Evolutionary conservation across 2,329 filamentous ascomycete genomes (phyloP).

Genomic region (Talaromyces sp.): DNA sequence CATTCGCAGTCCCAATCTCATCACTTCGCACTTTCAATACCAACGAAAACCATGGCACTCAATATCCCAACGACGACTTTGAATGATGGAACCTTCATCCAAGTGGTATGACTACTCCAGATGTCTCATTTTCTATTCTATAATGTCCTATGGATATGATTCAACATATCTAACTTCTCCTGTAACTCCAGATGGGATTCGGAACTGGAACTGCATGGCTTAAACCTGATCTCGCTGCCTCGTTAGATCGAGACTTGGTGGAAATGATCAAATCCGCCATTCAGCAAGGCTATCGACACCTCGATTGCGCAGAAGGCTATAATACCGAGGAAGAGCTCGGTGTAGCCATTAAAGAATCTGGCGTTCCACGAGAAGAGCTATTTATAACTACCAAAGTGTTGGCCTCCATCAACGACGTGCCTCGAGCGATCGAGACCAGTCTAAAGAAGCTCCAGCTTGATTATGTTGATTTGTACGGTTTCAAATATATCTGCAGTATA

Average conservation of each 20-base stretch:
- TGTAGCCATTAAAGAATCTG: not conserved
- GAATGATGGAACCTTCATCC: too few species aligned
- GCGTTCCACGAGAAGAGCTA: not conserved
- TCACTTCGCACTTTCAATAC: too few species aligned
- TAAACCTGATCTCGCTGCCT: not conserved
- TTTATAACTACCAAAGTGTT: not conserved
- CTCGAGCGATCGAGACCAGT: not conserved
- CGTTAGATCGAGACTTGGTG: not conserved
- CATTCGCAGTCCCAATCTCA: too few species aligned
- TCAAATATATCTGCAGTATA: too few species aligned
- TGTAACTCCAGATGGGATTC: not conserved
- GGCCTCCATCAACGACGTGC: not conserved
- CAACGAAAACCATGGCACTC: too few species aligned
- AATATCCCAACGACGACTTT: too few species aligned
- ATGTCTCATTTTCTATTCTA: too few species aligned
- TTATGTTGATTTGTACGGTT: not conserved
- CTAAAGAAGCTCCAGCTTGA: not conserved
- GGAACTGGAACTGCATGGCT: not conserved
- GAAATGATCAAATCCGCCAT: not conserved
- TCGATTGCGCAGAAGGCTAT: not conserved
- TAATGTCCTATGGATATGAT: too few species aligned
- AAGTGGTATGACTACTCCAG: too few species aligned
- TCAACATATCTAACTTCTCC: too few species aligned
- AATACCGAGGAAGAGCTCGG: not conserved
- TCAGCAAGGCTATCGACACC: not conserved